These are phyloP conservation scores for Stemphylium vesicarium DNA, from an alignment of 2,329 filamentous ascomycete genomes.

Conservation along the genomic window DNA sequence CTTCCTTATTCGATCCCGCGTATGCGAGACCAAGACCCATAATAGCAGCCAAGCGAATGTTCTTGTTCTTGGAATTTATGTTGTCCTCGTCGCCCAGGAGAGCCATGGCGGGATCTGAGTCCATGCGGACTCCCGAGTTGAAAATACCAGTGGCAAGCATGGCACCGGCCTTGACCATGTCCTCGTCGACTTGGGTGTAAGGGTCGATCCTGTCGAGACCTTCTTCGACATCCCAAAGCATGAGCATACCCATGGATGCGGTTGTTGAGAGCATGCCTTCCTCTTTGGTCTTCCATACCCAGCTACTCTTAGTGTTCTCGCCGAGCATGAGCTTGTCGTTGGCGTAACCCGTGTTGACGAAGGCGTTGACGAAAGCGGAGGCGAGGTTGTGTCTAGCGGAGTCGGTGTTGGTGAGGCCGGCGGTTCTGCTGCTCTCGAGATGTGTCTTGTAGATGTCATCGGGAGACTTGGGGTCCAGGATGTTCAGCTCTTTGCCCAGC, in stretches of 20 bases:
- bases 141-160: constrained; percentile 94
- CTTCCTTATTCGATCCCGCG: constrained; percentile 90
- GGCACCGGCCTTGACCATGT: constrained; percentile 87
- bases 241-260: constrained; percentile 87
- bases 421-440: constrained; percentile 91
- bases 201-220: constrained; percentile 94
- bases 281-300: constrained; percentile 99
- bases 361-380: constrained; percentile 94
- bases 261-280: constrained; percentile 97
- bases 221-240: constrained; percentile 92
- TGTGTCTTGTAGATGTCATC: constrained; percentile 99
- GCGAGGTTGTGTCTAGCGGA: constrained; percentile 95
- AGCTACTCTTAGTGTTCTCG: constrained; percentile 80
- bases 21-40: constrained; percentile 97
- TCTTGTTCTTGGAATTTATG: constrained; percentile 76
- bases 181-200: constrained; percentile 85
- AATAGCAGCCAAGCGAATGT: constrained; percentile 82
- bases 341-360: constrained; percentile 94
- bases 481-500: constrained; percentile 93
- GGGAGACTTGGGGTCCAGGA: constrained; percentile 93
- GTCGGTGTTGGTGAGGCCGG: constrained; percentile 91
- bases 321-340: constrained; percentile 98
- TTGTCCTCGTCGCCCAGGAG: constrained; percentile 82
- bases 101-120: constrained; percentile 88
- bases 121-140: constrained; percentile 88